Evolutionary conservation across 352 stramenopile species (phyloP).

Genomic region (Blastocystis sp.): DNA sequence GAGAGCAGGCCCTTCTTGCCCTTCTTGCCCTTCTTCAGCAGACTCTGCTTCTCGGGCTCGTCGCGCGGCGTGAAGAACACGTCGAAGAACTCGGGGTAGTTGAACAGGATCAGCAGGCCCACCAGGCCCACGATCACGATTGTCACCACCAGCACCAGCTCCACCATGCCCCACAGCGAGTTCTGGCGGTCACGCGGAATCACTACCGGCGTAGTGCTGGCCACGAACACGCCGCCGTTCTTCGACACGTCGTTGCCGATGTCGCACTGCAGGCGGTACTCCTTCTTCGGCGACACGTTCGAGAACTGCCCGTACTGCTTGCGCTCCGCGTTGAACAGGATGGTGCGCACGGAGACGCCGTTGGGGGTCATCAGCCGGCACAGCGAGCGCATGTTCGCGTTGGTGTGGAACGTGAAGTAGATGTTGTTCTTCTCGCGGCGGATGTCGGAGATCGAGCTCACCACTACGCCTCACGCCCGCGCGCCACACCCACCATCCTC

Average conservation of each 20-base stretch:
- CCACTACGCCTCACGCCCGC: neutral
- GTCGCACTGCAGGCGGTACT: constrained; percentile 27
- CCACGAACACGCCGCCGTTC: neutral
- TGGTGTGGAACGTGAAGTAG: constrained; percentile 27
- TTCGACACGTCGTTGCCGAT: constrained; percentile 4
- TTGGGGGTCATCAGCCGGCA: constrained; percentile 17
- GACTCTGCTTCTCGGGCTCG: constrained; percentile 33
- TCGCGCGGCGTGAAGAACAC: constrained; percentile 52
- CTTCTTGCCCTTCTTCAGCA: neutral
- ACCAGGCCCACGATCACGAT: neutral
- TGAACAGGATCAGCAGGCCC: constrained; percentile 38
- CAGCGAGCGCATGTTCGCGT: constrained; percentile 1
- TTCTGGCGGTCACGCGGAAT: constrained; percentile 20
- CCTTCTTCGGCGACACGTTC: neutral
- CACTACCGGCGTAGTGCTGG: neutral
- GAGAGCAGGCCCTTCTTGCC: neutral
- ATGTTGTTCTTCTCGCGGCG: neutral
- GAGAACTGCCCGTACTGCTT: neutral
- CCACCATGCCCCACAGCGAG: constrained; percentile 7
- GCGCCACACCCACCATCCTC: neutral
- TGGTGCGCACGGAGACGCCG: neutral
- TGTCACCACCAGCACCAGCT: neutral
- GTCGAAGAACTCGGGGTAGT: constrained; percentile 38
- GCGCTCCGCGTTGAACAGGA: neutral
- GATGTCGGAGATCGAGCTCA: constrained; percentile 15